A percentile compares a stretch with the other conserved stretches of the same genome.
phyloP scores from a whole-genome alignment of 1,139 yeast species.

The Suhomyces bolitotheri region DNA sequence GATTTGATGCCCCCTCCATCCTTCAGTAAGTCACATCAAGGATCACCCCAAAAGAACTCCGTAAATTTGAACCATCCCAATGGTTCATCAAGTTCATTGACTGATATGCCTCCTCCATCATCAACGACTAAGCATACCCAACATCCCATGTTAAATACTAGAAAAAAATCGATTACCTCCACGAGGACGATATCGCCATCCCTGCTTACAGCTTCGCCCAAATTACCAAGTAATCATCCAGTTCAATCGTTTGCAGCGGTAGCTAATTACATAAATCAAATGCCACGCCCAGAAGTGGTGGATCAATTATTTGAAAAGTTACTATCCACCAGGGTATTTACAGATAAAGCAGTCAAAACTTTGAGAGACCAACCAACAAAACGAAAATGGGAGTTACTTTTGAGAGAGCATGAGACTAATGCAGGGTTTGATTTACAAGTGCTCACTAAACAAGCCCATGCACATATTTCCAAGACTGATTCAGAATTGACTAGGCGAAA shows the following conservation, averaged over 20 bases:
- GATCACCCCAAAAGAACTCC: slow-evolving; percentile 6
- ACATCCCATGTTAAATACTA: slow-evolving; percentile 7
- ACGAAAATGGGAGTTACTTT: slow-evolving; percentile 49
- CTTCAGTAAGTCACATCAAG: slow-evolving; percentile 11
- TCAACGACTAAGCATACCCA: slow-evolving; percentile 1
- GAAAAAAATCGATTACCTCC: slow-evolving; percentile 9
- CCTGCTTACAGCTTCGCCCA: slow-evolving; percentile 8
- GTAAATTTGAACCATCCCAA: slow-evolving; percentile 7
- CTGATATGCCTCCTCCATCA: slow-evolving; percentile 10
- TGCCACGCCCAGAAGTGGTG: slow-evolving; percentile 40
- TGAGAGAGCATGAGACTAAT: slow-evolving; percentile 44
- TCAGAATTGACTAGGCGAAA: slow-evolving; percentile 3
- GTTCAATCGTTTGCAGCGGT: slow-evolving; percentile 38
- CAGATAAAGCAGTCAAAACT: slow-evolving; percentile 35
- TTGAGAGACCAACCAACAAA: slow-evolving; percentile 34
- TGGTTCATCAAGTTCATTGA: slow-evolving; percentile 18
- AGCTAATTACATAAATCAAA: slow-evolving; percentile 32
- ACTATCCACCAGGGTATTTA: slow-evolving; percentile 40
- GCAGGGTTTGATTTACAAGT: slow-evolving; percentile 35
- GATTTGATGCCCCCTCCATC: slow-evolving; percentile 29
- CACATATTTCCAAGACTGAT: slow-evolving; percentile 6
- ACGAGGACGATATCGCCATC: slow-evolving; percentile 11
- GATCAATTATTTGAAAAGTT: slow-evolving; percentile 42
- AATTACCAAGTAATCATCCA: slow-evolving; percentile 16
- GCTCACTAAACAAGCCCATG: slow-evolving; percentile 16